phyloP scores from a whole-genome alignment of 306 rosid species.

The Lathyrus tuberosus region DNA sequence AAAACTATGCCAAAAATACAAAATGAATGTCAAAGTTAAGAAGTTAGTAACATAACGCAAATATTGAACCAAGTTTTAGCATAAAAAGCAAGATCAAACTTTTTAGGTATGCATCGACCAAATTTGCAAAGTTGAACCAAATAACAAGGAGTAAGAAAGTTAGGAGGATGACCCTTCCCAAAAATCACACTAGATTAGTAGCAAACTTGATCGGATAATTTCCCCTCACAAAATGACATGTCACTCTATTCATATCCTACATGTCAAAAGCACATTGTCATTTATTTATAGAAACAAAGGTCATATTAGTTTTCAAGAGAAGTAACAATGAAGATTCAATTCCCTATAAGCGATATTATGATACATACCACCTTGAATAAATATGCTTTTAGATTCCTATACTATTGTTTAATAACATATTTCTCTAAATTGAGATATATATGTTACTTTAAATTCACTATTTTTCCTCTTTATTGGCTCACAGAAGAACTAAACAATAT shows the following conservation, averaged over 20 bases:
- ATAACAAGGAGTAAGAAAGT: not conserved
- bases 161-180: slow-evolving; percentile 73
- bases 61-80: too few species aligned
- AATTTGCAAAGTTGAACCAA: slow-evolving; percentile 32
- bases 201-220: slow-evolving; percentile 80
- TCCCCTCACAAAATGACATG: slow-evolving; percentile 80
- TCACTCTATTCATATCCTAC: slow-evolving; percentile 92
- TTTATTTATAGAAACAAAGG: slow-evolving; percentile 14
- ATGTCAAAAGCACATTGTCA: slow-evolving; percentile 38
- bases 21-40: not conserved
- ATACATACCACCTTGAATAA: too few species aligned
- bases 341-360: too few species aligned
- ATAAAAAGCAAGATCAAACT: slow-evolving; percentile 21
- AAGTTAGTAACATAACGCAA: not conserved
- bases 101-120: slow-evolving; percentile 23
- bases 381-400: too few species aligned
- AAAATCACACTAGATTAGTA: slow-evolving; percentile 66
- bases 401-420: too few species aligned
- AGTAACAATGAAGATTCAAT: slow-evolving; percentile 22
- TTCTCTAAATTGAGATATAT: too few species aligned
- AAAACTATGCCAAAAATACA: too few species aligned
- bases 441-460: too few species aligned
- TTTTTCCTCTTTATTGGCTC: too few species aligned
- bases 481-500: too few species aligned
- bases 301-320: slow-evolving; percentile 31